phyloP scores from a whole-genome alignment of 2,329 filamentous ascomycete species.

The Cercospora beticola region DNA sequence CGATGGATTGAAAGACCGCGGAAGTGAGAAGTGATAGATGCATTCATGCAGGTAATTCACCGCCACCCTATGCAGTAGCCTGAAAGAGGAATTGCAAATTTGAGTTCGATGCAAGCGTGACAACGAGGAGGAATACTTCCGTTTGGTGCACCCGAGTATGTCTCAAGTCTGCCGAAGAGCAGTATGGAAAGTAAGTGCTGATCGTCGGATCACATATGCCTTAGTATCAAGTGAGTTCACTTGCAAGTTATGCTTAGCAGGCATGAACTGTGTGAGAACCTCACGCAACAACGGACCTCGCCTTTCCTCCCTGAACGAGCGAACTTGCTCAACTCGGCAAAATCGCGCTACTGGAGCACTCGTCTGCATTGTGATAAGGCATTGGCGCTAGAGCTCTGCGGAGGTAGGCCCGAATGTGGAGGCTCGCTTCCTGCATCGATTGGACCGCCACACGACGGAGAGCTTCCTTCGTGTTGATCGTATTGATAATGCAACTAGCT shows the following conservation, averaged over 20 bases:
- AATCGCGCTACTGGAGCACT: background rate
- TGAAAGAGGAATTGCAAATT: background rate
- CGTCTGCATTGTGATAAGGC: background rate
- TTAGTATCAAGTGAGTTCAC: background rate
- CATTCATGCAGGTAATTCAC: background rate
- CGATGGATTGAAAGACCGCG: slow-evolving; percentile 47
- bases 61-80: background rate
- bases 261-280: background rate
- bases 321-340: background rate
- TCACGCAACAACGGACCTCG: background rate
- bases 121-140: background rate
- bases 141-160: background rate
- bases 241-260: background rate
- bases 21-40: slow-evolving; percentile 34
- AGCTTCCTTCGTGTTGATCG: background rate
- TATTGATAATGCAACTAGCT: background rate
- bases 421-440: background rate
- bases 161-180: background rate
- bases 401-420: background rate
- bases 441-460: background rate
- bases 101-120: background rate
- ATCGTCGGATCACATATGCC: background rate
- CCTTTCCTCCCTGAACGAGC: background rate
- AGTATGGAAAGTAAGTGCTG: background rate
- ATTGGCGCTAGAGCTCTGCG: background rate